Evolutionary conservation across 2,329 filamentous ascomycete genomes (phyloP).

Genomic region (Cladorrhinum sp.): DNA sequence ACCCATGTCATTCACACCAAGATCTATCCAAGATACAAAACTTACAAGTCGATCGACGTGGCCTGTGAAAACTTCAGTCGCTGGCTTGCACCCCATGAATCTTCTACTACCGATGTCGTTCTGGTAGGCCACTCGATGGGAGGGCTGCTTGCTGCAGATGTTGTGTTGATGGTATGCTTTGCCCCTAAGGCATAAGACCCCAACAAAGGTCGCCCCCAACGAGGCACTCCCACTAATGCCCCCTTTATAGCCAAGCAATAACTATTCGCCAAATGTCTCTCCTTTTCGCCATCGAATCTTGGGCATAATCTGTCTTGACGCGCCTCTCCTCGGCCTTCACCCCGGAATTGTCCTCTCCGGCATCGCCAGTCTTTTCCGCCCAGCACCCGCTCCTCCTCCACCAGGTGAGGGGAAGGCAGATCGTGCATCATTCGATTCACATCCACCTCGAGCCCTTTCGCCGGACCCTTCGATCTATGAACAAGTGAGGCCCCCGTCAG

Average conservation of each 20-base stretch:
- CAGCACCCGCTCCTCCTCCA: constrained; percentile 35
- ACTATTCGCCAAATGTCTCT: constrained; percentile 10
- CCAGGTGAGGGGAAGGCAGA: constrained; percentile 23
- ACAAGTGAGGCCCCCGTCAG: constrained; percentile 26
- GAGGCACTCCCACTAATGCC: constrained; percentile 19
- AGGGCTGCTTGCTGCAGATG: constrained; percentile 76
- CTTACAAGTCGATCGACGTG: constrained; percentile 66
- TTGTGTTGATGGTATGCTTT: constrained; percentile 61
- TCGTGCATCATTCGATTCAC: constrained; percentile 9
- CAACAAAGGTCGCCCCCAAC: constrained; percentile 32
- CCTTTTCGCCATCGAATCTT: constrained; percentile 71
- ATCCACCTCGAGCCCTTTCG: constrained; percentile 21
- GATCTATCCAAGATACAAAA: constrained; percentile 77
- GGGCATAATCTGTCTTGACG: constrained; percentile 78
- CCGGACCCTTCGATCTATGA: constrained; percentile 29
- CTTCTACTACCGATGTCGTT: constrained; percentile 70
- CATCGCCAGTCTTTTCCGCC: constrained; percentile 70
- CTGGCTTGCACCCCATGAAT: constrained; percentile 79
- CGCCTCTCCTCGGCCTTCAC: constrained; percentile 84
- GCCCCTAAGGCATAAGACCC: neutral
- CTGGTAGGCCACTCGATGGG: constrained; percentile 89
- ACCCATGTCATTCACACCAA: constrained; percentile 84
- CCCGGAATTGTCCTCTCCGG: constrained; percentile 83
- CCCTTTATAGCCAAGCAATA: constrained; percentile 16
- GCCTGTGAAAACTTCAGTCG: constrained; percentile 78